phyloP scores from a whole-genome alignment of 805 yeast species.

The Hanseniaspora singularis region DNA sequence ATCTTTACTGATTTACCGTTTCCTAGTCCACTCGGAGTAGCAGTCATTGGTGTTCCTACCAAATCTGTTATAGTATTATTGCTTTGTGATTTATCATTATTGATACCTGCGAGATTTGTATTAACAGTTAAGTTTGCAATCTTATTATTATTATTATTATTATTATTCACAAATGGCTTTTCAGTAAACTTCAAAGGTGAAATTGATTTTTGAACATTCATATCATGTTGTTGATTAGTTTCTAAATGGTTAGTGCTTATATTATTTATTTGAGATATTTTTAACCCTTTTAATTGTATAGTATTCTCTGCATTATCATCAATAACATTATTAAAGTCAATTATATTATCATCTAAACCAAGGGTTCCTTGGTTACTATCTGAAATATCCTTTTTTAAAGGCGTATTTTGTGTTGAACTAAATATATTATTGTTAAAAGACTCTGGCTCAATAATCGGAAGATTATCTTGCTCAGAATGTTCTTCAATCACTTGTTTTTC shows the following conservation, averaged over 20 bases:
- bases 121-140: no score
- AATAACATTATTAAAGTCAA: background rate
- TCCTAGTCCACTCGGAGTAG: conserved; percentile 1
- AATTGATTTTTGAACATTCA: no score
- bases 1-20: conserved; percentile 35
- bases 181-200: no score
- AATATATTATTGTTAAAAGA: background rate
- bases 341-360: conserved; percentile 1
- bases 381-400: conserved; percentile 15
- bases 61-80: conserved; percentile 3
- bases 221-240: no score
- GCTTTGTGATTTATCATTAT: conserved; percentile 8
- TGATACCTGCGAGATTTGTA: no score
- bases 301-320: background rate
- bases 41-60: conserved; percentile 21
- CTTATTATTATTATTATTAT: no score
- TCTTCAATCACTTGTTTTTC: background rate
- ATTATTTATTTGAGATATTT: background rate
- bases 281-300: background rate
- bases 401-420: background rate
- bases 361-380: conserved; percentile 12
- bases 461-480: background rate
- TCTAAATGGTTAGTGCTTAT: no score
- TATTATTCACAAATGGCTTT: no score
- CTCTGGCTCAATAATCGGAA: background rate